phyloP scores from a whole-genome alignment of 306 rosid genomes.

The Neltuma alba region DNA sequence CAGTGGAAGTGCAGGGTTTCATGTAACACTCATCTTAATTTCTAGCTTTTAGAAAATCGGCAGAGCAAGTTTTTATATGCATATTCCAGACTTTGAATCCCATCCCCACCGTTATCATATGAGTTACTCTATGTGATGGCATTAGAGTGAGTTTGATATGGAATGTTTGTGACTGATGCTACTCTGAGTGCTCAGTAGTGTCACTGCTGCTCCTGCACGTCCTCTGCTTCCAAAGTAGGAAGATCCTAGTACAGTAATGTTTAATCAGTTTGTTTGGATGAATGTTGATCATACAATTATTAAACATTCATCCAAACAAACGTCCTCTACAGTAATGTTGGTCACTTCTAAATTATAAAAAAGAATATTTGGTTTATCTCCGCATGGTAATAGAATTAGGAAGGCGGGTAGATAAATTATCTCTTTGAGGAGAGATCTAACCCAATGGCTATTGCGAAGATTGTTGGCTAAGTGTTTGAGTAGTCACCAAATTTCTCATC shows the following conservation, averaged over 20 bases:
- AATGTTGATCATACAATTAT: not conserved
- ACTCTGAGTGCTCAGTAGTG: not conserved
- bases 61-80: not conserved
- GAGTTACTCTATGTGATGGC: not conserved
- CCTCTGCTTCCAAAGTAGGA: not conserved
- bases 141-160: not conserved
- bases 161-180: not conserved
- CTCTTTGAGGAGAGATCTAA: not conserved
- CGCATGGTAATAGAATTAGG: not conserved
- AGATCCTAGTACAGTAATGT: not conserved
- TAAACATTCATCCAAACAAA: no score
- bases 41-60: not conserved
- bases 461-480: not conserved
- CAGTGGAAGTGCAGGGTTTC: slow-evolving; percentile 13
- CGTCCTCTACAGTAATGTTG: no score
- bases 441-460: slow-evolving; percentile 2
- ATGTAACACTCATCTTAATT: not conserved
- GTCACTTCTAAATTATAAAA: not conserved
- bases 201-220: not conserved
- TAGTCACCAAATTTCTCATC: not conserved
- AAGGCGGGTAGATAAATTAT: not conserved
- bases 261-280: not conserved
- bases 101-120: not conserved
- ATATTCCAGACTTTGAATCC: not conserved
- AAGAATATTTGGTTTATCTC: not conserved